phyloP scores from a whole-genome alignment of 1,284 basidiomycete genomes.

The Cryptococcus maquisensis region DNA sequence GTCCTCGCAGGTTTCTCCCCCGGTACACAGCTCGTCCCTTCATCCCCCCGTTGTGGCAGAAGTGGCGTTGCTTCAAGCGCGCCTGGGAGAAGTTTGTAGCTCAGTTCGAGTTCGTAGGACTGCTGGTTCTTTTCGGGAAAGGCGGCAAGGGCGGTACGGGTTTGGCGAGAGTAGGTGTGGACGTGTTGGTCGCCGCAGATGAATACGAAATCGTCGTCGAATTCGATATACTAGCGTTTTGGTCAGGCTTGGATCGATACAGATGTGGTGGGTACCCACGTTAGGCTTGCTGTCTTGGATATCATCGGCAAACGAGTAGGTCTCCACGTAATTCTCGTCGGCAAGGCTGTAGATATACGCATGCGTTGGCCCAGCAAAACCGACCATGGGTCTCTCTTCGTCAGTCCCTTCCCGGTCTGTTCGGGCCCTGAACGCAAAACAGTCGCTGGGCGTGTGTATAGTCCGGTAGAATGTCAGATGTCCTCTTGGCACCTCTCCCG shows the following conservation, averaged over 20 bases:
- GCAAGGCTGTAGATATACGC: conserved; percentile 41
- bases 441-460: conserved; percentile 28
- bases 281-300: neutral
- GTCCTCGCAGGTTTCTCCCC: no score
- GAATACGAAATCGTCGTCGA: conserved; percentile 44
- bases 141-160: conserved; percentile 13
- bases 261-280: conserved; percentile 12
- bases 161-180: conserved; percentile 31
- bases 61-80: neutral
- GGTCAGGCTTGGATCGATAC: neutral
- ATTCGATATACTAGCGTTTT: conserved; percentile 41
- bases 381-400: conserved; percentile 27
- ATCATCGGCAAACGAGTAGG: neutral
- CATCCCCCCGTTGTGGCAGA: neutral
- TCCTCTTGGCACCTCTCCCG: conserved; percentile 23
- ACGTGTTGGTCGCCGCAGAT: conserved; percentile 26
- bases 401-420: conserved; percentile 27
- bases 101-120: neutral
- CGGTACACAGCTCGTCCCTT: neutral
- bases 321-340: conserved; percentile 18
- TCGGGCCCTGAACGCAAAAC: conserved; percentile 35
- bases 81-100: neutral
- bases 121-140: conserved; percentile 17
- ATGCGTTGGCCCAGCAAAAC: conserved; percentile 22
- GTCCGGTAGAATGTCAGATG: conserved; percentile 34